phyloP scores from a whole-genome alignment of 768 basidiomycete genomes.

The Suillus variegatus region DNA sequence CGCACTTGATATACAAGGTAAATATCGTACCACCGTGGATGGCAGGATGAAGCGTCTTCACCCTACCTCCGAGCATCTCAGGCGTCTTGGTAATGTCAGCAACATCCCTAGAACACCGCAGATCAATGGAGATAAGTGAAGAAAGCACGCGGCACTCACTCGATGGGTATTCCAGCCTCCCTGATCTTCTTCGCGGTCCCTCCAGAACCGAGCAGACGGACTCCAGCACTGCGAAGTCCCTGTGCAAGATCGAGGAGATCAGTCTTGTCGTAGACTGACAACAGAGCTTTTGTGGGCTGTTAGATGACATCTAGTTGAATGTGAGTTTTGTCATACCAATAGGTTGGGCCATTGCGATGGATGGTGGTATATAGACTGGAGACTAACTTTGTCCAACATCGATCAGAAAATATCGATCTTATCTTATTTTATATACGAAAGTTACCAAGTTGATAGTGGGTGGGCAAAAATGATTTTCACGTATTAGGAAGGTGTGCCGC shows the following conservation, averaged over 20 bases:
- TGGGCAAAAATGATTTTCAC: too few relatives aligned
- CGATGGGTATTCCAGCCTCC: slow-evolving; percentile 87
- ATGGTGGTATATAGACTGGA: slow-evolving; percentile 10
- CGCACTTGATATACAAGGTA: background rate
- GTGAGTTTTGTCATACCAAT: slow-evolving; percentile 23
- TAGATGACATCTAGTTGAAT: background rate
- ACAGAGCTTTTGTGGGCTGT: slow-evolving; percentile 56
- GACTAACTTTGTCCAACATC: background rate
- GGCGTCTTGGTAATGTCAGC: slow-evolving; percentile 97
- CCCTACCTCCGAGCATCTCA: slow-evolving; percentile 97
- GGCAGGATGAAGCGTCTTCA: slow-evolving; percentile 97
- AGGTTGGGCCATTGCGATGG: slow-evolving; percentile 27
- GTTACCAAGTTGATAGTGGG: too few relatives aligned
- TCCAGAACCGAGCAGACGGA: slow-evolving; percentile 90
- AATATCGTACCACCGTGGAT: slow-evolving; percentile 84
- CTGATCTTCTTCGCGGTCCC: slow-evolving; percentile 98
- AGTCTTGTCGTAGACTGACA: slow-evolving; percentile 97
- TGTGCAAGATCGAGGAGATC: slow-evolving; percentile 86
- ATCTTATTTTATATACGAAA: slow-evolving; percentile 11
- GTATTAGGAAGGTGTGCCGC: too few relatives aligned
- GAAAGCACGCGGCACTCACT: slow-evolving; percentile 54
- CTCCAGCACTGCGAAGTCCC: slow-evolving; percentile 78
- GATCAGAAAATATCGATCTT: slow-evolving; percentile 2
- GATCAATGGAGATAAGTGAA: slow-evolving; percentile 13
- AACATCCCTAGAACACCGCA: slow-evolving; percentile 70